Evolutionary conservation across 108 stramenopile species (phyloP).

Genomic region (Cylindrotheca fusiformis): DNA sequence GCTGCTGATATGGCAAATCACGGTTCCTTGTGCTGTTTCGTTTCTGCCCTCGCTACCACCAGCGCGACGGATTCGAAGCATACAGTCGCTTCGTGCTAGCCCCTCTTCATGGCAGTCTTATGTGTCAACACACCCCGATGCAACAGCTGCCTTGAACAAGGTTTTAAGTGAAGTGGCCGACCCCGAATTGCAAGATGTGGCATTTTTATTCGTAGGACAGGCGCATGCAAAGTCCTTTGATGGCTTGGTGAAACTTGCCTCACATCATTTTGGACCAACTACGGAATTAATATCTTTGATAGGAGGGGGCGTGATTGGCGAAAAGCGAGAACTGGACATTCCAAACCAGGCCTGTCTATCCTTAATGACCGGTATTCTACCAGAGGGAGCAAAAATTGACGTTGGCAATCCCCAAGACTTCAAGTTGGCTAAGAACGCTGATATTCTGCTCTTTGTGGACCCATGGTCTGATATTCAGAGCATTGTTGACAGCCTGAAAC

Average conservation of each 20-base stretch:
- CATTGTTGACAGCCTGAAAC: not conserved
- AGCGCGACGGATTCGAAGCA: too few species aligned
- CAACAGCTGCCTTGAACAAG: not conserved
- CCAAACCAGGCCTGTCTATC: constrained; percentile 2
- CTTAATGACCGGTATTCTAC: constrained; percentile 9
- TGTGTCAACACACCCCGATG: constrained; percentile 6
- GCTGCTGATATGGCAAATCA: too few species aligned
- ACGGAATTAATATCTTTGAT: constrained; percentile 8
- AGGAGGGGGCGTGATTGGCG: constrained; percentile 15
- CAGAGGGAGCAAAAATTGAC: not conserved
- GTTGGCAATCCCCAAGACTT: not conserved
- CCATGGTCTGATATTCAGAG: constrained; percentile 8
- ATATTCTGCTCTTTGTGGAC: constrained; percentile 1
- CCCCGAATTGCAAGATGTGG: constrained; percentile 6
- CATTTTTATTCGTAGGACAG: constrained; percentile 7
- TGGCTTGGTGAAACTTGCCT: not conserved
- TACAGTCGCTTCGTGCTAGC: too few species aligned
- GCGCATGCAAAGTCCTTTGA: constrained; percentile 3
- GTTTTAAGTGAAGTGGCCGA: not conserved
- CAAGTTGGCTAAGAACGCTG: not conserved
- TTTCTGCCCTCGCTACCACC: too few species aligned
- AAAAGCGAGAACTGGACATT: constrained; percentile 5
- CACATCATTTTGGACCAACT: not conserved
- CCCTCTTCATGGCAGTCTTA: constrained; percentile 9
- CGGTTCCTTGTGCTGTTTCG: too few species aligned